Percentiles rank a stretch among this genome's conserved stretches.
phyloP scores from a whole-genome alignment of 2,329 filamentous ascomycete genomes.

The Beauveria scarabaeidicola region DNA sequence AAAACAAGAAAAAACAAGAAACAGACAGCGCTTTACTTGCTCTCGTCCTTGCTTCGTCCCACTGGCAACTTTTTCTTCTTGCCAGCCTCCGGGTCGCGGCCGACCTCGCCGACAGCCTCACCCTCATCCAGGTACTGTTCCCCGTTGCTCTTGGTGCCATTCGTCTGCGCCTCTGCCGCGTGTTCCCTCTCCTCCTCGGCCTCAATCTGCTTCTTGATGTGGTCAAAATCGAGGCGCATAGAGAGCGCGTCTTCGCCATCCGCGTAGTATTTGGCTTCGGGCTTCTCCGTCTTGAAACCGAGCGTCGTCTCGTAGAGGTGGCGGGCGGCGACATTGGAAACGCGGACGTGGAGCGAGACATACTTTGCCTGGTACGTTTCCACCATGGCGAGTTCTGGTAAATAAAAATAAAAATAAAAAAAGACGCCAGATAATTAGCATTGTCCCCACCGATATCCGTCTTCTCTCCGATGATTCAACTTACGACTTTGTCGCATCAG shows the following conservation, averaged over 20 bases:
- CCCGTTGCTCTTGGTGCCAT: constrained; percentile 30
- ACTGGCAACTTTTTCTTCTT: constrained; percentile 76
- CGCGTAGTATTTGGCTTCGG: constrained; percentile 87
- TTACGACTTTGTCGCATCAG: constrained; percentile 91
- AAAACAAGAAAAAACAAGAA: neutral
- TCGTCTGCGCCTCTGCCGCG: constrained; percentile 18
- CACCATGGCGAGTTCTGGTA: constrained; percentile 67
- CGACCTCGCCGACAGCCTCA: constrained; percentile 59
- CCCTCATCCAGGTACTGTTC: constrained; percentile 54
- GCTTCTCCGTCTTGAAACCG: constrained; percentile 79
- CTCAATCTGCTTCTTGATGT: constrained; percentile 43
- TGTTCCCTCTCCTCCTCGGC: constrained; percentile 35
- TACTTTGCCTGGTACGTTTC: constrained; percentile 88
- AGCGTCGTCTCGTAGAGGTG: constrained; percentile 89
- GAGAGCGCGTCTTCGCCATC: constrained; percentile 94
- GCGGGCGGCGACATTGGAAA: constrained; percentile 85
- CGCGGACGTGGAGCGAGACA: constrained; percentile 90
- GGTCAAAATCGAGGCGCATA: constrained; percentile 79
- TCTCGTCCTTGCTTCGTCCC: constrained; percentile 62
- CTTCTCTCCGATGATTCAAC: constrained; percentile 26
- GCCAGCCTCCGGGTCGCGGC: constrained; percentile 35
- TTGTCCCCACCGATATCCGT: too few species aligned
- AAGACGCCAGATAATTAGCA: neutral
- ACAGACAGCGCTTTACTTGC: constrained; percentile 17
- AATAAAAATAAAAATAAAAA: too few species aligned